A percentile compares a stretch with the other conserved stretches of the same genome.
These are phyloP conservation scores for Cladophialophora psammophila DNA, from an alignment of 2,329 filamentous ascomycete species.

Conservation along the genomic window DNA sequence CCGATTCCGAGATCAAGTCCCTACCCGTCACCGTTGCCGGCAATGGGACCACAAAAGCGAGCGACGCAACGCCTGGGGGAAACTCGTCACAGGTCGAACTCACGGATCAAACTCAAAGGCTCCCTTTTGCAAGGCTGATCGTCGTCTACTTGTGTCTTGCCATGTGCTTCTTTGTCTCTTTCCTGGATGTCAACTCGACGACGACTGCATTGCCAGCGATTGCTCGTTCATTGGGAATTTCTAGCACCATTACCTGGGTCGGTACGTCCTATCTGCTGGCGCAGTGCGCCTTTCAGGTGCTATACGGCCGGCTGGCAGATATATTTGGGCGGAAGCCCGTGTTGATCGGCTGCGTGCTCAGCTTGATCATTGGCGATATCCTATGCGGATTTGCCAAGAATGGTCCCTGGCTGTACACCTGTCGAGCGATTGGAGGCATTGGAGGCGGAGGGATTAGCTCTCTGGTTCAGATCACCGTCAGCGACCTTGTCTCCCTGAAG, in stretches of 20 bases:
- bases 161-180: constrained; percentile 8
- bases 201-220: constrained; percentile 2
- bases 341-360: constrained; percentile 60
- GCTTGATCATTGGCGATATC: constrained; percentile 65
- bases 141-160: constrained; percentile 3
- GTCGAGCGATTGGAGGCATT: constrained; percentile 66
- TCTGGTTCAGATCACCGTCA: constrained; percentile 68
- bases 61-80: not conserved
- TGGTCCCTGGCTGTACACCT: constrained; percentile 66
- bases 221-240: not conserved
- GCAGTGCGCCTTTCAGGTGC: constrained; percentile 67
- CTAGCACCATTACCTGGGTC: constrained; percentile 14
- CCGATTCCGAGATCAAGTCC: not conserved
- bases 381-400: constrained; percentile 65
- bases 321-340: constrained; percentile 68
- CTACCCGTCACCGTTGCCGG: not conserved
- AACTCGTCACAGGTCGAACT: not conserved
- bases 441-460: constrained; percentile 67
- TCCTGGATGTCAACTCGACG: not conserved
- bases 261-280: constrained; percentile 23
- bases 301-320: constrained; percentile 69
- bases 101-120: not conserved
- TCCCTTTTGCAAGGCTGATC: not conserved
- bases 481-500: constrained; percentile 65
- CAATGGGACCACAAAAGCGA: not conserved